Base-by-base conservation (phyloP, 1,139 yeast species). In the Wickerhamomyces sp. region DNA sequence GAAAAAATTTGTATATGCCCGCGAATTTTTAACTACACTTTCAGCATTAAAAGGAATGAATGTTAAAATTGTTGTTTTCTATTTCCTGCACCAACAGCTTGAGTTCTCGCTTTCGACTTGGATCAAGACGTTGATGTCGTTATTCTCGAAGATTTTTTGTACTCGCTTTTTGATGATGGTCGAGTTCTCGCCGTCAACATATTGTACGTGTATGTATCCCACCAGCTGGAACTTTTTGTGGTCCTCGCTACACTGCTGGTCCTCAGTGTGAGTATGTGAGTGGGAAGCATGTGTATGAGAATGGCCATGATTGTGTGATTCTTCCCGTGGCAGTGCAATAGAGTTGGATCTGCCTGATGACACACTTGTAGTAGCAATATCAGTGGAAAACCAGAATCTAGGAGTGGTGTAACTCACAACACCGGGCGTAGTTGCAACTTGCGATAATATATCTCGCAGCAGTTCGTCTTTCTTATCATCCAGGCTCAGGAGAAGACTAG, bases 401-500 rank as follows among this genome's bases (percentile, higher is more conserved):
- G 97, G 97, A 0, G 90, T 85, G 0, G 95, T 78, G 52, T 87
- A 86, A 1, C 95, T 81, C 36, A 81, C 76, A 2, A 92, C 85
- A 2, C 97, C 97, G 9, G 85, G 81, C 13, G 87, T 73, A 14
- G 74, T 67, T 5, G 81, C 67, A 5, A 90, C 70, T 41, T 85
- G 92, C 45, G 77, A 75, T 30, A 92, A 67, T 0, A 82, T 73
- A 19, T 73, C 74, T 33, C 90, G 72, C 10, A 89, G 67, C 33
- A 68, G 63, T 38, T 73, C 70, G 51, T 89, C 96, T 28, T 74
- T 74, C 28, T 67, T 64, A 28, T 70, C 68, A 37, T 70, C 71
- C 28, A 89, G 63, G 29, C 81, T 74, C 27, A 92, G 68, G 41
- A 92, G 65, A 33, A 92, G 69, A 21, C 84, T 79, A 3, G 80